Base-by-base conservation (phyloP, 2,329 filamentous ascomycete genomes). In the Xylariaceae sp. region DNA sequence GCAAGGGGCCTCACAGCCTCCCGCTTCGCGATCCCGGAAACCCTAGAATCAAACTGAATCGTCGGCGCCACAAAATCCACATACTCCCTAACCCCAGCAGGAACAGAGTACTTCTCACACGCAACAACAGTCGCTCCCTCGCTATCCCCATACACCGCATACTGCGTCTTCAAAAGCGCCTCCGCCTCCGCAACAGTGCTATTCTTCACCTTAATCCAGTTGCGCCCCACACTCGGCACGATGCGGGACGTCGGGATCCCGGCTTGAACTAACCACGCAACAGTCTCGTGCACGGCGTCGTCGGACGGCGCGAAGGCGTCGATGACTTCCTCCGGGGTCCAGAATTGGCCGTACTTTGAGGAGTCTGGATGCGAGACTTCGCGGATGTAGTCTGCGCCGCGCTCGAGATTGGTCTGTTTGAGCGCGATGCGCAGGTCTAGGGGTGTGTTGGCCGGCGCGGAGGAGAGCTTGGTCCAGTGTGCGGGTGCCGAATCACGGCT, bases 41-140 rank as follows among this genome's bases (percentile, higher is more conserved):
- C 18, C 13, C 56, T 55, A 11, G 56, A 7, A 18, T 61, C 59
- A 37, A 61, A 61, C 13, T 61, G 59, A 10, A 59, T 56, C 17
- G 56, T 58, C 8, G 59, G 59, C 3, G 59, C 42, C 18, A 61
- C 55, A 17, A 61, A 61, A 50, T 61, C 59, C 11, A 61, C 50
- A 13, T 58, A 52, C 44, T 52, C 34, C 23, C 15, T 56, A 7
- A 61, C 37, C 34, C 18, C 45, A 2, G 34, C 13, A 1, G 59
- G 59, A 15, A 61, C 4, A 9, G 55, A 30, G 17, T 61, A 61
- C 2, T 30, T 23, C 42, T 61, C 56, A 23, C 56, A 58, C 39
- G 59, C 59, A 4, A 61, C 34, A 5, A 55, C n/a, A 1, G 6
- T 7, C 3, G 55, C 44, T 1, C 56, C 56, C 17, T 55, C n/a